Conservation (phyloP, 2,329 filamentous ascomycete species). For the Huntiella savannae region DNA sequence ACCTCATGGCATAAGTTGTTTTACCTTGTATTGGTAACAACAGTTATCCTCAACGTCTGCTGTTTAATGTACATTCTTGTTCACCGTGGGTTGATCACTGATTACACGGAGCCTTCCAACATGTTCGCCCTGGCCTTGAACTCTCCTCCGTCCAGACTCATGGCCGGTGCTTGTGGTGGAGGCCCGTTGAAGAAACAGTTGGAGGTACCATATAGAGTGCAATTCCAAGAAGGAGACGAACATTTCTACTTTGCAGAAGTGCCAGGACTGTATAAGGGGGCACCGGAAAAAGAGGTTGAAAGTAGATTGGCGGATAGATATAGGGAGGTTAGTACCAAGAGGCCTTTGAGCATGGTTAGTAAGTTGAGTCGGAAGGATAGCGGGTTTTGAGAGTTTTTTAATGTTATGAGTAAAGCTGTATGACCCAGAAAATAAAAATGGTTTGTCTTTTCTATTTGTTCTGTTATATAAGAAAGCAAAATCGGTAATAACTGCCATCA, state of each 20-base stretch:
- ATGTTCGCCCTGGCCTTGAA: slow-evolving; percentile 56
- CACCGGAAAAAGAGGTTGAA: background rate
- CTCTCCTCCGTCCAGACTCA: slow-evolving; percentile 21
- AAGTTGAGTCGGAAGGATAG: no score
- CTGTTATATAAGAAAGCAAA: no score
- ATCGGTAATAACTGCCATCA: no score
- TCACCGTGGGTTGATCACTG: slow-evolving; percentile 44
- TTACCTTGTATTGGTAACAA: slow-evolving; percentile 21
- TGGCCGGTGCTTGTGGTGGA: slow-evolving; percentile 22
- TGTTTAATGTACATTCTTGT: slow-evolving; percentile 43
- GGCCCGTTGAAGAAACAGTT: slow-evolving; percentile 20
- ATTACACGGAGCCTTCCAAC: slow-evolving; percentile 62
- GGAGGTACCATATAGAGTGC: slow-evolving; percentile 24
- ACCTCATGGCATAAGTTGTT: slow-evolving; percentile 45
- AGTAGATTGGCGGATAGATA: background rate
- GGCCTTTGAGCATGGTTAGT: background rate
- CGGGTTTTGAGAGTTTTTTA: no score
- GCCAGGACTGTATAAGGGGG: slow-evolving; percentile 11
- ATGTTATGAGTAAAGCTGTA: no score
- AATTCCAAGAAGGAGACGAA: slow-evolving; percentile 20
- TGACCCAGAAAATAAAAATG: no score
- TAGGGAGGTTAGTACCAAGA: background rate
- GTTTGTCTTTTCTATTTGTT: no score
- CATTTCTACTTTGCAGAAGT: slow-evolving; percentile 27
- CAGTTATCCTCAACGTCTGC: slow-evolving; percentile 47